A percentile compares a stretch with the other conserved stretches of the same genome.
Conservation (phyloP, 169 alveolate genomes). For the Cyclospora cayetanensis region DNA sequence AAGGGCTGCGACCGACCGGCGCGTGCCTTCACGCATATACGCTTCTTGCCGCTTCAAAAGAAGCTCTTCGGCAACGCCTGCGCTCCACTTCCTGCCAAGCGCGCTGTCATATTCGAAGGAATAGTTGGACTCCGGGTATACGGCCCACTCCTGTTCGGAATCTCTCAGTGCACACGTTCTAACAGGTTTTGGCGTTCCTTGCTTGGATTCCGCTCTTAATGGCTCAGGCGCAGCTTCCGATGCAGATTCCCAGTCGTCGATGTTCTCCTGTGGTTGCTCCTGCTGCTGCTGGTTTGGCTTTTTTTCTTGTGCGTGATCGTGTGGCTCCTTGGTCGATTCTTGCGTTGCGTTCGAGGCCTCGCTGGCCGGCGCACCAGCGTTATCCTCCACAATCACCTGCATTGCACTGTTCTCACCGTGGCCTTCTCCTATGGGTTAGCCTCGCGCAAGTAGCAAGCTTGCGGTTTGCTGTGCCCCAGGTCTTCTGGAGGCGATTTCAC, state of each 20-base stretch:
- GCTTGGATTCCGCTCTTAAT: not conserved
- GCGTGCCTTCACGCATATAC: conserved; percentile 74
- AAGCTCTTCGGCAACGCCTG: conserved; percentile 18
- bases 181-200: not conserved
- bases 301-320: too few species aligned
- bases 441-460: too few species aligned
- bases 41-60: conserved; percentile 28
- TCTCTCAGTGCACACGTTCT: conserved; percentile 37
- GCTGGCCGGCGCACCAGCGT: not conserved
- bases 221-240: not conserved
- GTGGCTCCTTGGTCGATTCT: too few species aligned
- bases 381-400: not conserved
- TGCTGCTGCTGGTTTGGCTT: not conserved
- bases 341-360: not conserved
- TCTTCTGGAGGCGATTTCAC: too few species aligned
- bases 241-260: not conserved
- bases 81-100: conserved; percentile 57
- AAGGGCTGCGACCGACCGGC: conserved; percentile 78
- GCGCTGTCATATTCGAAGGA: conserved; percentile 40
- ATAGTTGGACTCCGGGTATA: conserved; percentile 47
- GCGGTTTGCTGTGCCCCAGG: too few species aligned
- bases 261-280: not conserved
- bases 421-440: too few species aligned
- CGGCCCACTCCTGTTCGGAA: conserved; percentile 58
- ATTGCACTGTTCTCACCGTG: too few species aligned